phyloP scores from a whole-genome alignment of 257 asterid genomes.

The Haberlea rhodopensis region DNA sequence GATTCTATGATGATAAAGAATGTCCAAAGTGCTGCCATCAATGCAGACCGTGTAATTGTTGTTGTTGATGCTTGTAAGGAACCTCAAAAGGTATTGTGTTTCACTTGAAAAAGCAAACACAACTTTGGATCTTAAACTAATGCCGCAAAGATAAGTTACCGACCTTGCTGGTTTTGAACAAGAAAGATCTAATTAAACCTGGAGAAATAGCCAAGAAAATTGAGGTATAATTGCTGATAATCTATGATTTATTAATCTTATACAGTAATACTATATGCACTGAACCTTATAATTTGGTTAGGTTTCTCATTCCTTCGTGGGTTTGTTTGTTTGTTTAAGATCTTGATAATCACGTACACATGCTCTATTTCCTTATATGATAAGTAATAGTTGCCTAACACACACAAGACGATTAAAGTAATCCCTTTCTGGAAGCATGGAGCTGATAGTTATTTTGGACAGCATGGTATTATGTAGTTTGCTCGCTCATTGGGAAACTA shows the following conservation, averaged over 20 bases:
- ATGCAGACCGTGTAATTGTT: slow-evolving; percentile 84
- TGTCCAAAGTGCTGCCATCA: slow-evolving; percentile 82
- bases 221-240: slow-evolving; percentile 44
- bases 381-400: no score
- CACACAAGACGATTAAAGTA: no score
- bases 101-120: neutral
- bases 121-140: slow-evolving; percentile 15
- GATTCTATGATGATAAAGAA: slow-evolving; percentile 97
- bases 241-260: neutral
- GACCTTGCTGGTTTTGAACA: slow-evolving; percentile 79
- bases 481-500: no score
- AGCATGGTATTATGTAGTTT: no score
- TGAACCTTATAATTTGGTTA: neutral
- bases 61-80: slow-evolving; percentile 86
- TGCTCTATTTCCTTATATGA: no score
- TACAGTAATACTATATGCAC: neutral
- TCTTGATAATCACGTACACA: no score
- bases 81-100: slow-evolving; percentile 83
- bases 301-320: neutral
- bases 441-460: no score
- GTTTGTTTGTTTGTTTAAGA: no score
- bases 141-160: slow-evolving; percentile 57
- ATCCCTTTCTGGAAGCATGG: no score
- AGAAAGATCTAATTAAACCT: slow-evolving; percentile 90
- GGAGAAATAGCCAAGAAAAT: slow-evolving; percentile 98